Conservation (phyloP, 768 basidiomycete species). For the Termitomyces sp. region DNA sequence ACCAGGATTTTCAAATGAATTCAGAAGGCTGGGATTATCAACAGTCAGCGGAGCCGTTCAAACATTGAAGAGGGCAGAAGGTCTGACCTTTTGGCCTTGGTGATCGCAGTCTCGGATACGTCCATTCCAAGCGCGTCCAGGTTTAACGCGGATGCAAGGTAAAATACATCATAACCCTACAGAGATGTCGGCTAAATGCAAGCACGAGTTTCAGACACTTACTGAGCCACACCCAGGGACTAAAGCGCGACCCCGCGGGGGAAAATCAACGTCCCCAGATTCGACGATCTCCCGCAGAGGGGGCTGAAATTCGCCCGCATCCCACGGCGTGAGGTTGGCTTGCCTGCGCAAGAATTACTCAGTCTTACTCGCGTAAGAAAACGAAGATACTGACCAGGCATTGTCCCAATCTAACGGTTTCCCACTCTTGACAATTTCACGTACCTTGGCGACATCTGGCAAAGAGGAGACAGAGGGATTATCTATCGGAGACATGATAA, state of each 20-base stretch:
- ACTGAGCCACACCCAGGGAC: conserved; percentile 16
- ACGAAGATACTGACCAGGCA: conserved; percentile 15
- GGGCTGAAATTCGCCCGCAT: conserved; percentile 52
- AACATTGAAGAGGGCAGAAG: not conserved
- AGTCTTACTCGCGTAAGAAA: too few species aligned
- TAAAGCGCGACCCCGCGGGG: conserved; percentile 34
- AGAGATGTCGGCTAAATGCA: not conserved
- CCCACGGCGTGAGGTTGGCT: conserved; percentile 64
- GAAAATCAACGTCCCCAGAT: conserved; percentile 41
- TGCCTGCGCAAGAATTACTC: conserved; percentile 1
- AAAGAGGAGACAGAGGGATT: not conserved
- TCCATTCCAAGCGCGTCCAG: conserved; percentile 54
- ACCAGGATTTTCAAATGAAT: conserved; percentile 1
- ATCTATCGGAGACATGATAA: not conserved
- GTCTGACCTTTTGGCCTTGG: conserved; percentile 46
- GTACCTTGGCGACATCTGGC: conserved; percentile 3
- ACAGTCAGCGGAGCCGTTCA: not conserved
- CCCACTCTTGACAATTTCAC: conserved; percentile 23
- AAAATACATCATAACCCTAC: conserved; percentile 62
- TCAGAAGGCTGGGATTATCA: not conserved
- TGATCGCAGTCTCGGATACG: conserved; percentile 52
- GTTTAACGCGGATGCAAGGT: conserved; percentile 48
- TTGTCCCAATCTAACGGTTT: conserved; percentile 28
- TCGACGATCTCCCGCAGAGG: conserved; percentile 52
- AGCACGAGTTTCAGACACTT: not conserved